phyloP scores from a whole-genome alignment of 345 rosid species.

The Populus deltoides region DNA sequence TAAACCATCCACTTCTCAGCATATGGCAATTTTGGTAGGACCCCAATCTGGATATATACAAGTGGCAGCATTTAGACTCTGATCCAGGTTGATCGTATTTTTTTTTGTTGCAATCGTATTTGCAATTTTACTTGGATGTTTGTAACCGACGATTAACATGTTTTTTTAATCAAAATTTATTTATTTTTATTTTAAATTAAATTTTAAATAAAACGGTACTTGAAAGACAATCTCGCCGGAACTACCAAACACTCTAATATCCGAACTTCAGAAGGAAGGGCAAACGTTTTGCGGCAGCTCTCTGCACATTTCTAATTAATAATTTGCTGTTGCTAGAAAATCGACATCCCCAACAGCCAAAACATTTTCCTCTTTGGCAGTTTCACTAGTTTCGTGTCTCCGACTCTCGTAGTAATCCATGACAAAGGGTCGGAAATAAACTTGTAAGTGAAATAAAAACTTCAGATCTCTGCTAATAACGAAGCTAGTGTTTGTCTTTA shows the following conservation, averaged over 20 bases:
- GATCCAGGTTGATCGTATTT: too few species aligned
- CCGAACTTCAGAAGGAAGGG: neutral
- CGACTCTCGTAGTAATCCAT: neutral
- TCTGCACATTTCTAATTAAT: neutral
- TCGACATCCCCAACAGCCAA: neutral
- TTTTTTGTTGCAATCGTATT: too few species aligned
- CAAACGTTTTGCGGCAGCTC: conserved; percentile 34
- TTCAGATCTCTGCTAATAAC: neutral
- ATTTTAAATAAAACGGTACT: too few species aligned
- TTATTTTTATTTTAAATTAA: too few species aligned
- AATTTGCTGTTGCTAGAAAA: conserved; percentile 32
- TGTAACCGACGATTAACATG: too few species aligned
- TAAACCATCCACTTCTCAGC: too few species aligned
- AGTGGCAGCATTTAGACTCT: neutral
- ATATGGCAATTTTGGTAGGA: too few species aligned
- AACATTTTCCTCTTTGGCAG: conserved; percentile 13
- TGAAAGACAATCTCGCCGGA: too few species aligned
- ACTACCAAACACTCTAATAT: neutral
- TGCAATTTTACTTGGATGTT: too few species aligned
- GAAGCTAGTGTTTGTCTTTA: conserved; percentile 1
- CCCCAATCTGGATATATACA: neutral
- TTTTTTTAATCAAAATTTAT: too few species aligned
- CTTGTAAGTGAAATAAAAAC: neutral
- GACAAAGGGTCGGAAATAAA: neutral
- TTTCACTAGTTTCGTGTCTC: conserved; percentile 2